Conservation (phyloP, 257 asterid species). For the Phtheirospermum japonicum region DNA sequence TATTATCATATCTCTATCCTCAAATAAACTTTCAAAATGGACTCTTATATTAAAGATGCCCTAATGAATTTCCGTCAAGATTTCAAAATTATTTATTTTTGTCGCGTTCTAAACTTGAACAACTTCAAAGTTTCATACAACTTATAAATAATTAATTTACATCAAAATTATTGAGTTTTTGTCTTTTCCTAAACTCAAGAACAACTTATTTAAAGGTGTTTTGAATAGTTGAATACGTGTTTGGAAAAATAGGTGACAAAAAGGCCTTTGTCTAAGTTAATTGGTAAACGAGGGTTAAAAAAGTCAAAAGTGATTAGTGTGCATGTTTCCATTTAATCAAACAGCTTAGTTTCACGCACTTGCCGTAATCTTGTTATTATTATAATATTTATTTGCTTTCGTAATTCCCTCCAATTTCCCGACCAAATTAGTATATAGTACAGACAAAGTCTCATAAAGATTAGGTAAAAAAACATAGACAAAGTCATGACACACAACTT, state of each 20-base stretch:
- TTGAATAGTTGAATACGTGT: conserved; percentile 13
- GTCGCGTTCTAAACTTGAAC: too few relatives aligned
- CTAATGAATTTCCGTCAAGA: too few relatives aligned
- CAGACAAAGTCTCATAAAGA: conserved; percentile 35
- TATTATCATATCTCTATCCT: too few relatives aligned
- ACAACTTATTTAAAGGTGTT: neutral
- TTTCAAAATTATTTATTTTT: too few relatives aligned
- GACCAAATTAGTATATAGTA: conserved; percentile 47
- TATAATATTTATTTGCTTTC: neutral
- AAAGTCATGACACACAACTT: conserved; percentile 12
- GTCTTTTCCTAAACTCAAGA: neutral
- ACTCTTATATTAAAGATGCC: too few relatives aligned
- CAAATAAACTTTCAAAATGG: too few relatives aligned
- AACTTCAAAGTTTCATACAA: too few relatives aligned
- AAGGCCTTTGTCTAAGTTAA: conserved; percentile 22
- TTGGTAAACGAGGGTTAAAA: conserved; percentile 17
- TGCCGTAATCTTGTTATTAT: conserved; percentile 11
- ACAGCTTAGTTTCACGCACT: conserved; percentile 23
- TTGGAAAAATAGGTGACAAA: neutral
- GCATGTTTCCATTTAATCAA: conserved; percentile 39
- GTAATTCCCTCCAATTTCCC: conserved; percentile 30
- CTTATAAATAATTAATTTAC: too few relatives aligned
- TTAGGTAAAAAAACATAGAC: neutral
- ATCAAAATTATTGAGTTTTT: neutral
- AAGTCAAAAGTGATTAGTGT: conserved; percentile 49